Conservation (phyloP, 2,329 filamentous ascomycete genomes). For the Ophiocordyceps camponoti-saundersi region DNA sequence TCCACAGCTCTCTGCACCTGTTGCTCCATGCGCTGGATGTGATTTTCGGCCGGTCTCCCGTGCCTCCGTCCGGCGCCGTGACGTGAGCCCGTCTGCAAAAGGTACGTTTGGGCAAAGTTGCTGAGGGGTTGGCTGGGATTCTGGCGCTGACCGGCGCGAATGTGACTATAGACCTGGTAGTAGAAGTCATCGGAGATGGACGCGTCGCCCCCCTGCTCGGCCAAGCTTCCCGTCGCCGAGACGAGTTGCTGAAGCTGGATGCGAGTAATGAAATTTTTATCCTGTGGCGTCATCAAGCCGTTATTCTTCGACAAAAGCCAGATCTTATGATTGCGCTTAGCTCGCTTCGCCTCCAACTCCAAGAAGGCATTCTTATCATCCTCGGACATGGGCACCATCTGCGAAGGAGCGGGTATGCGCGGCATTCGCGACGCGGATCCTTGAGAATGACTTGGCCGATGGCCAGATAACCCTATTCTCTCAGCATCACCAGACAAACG, state of each 20-base stretch:
- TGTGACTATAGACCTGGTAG: slow-evolving; percentile 93
- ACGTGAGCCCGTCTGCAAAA: slow-evolving; percentile 84
- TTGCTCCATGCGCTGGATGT: slow-evolving; percentile 98
- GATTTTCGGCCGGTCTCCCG: slow-evolving; percentile 76
- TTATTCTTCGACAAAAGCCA: slow-evolving; percentile 86
- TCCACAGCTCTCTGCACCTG: slow-evolving; percentile 95
- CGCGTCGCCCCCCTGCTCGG: slow-evolving; percentile 63
- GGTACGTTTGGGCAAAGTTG: slow-evolving; percentile 94
- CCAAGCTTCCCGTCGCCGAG: slow-evolving; percentile 73
- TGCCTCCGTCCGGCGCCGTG: slow-evolving; percentile 60
- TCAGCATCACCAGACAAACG: slow-evolving; percentile 34
- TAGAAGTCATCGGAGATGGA: slow-evolving; percentile 90
- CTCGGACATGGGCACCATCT: slow-evolving; percentile 56
- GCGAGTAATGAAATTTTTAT: slow-evolving; percentile 97
- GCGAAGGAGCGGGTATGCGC: slow-evolving; percentile 17
- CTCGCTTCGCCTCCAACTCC: slow-evolving; percentile 81
- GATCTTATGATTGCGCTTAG: slow-evolving; percentile 97
- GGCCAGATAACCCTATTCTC: slow-evolving; percentile 16
- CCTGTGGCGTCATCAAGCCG: slow-evolving; percentile 94
- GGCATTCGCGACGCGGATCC: slow-evolving; percentile 26
- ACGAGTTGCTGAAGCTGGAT: slow-evolving; percentile 96
- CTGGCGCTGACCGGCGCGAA: slow-evolving; percentile 74
- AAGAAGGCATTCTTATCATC: slow-evolving; percentile 72
- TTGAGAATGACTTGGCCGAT: slow-evolving; percentile 27
- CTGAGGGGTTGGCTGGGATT: slow-evolving; percentile 86